Conservation (phyloP, 345 rosid species). For the Gossypium australe region DNA sequence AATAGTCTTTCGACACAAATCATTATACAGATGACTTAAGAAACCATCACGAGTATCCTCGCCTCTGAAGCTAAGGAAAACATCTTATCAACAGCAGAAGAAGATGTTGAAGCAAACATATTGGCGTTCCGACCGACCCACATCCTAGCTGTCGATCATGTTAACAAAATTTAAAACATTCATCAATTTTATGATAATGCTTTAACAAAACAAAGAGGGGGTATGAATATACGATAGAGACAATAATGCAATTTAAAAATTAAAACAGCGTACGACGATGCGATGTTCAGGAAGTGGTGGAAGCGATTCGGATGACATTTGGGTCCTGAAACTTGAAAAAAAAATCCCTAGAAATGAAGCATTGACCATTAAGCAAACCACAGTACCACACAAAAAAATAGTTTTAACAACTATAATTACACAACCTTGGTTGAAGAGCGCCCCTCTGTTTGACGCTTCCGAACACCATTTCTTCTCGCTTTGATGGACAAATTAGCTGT, state of each 20-base stretch:
- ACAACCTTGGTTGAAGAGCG: no score
- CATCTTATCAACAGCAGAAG: no score
- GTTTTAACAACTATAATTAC: no score
- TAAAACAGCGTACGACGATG: constrained; percentile 27
- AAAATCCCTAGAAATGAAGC: not conserved
- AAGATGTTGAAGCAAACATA: no score
- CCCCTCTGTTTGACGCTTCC: no score
- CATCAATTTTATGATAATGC: not conserved
- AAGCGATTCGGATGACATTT: constrained; percentile 34
- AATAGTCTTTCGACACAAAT: no score
- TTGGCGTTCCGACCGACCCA: constrained; percentile 40
- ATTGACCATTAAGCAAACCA: not conserved
- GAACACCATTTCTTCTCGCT: no score
- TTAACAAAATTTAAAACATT: not conserved
- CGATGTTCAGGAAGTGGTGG: constrained; percentile 9
- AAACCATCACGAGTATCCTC: no score
- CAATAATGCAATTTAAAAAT: not conserved
- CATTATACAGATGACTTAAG: no score
- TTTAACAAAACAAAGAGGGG: not conserved
- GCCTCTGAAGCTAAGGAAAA: no score
- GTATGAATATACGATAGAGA: not conserved
- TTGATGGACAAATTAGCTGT: no score
- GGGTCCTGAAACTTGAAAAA: constrained; percentile 29
- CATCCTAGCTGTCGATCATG: constrained; percentile 56
- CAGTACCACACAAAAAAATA: no score